Evolutionary conservation across 441 rosid species (phyloP), one percentile per base, ranked within the genome.

Genomic region (Hura crepitans): DNA sequence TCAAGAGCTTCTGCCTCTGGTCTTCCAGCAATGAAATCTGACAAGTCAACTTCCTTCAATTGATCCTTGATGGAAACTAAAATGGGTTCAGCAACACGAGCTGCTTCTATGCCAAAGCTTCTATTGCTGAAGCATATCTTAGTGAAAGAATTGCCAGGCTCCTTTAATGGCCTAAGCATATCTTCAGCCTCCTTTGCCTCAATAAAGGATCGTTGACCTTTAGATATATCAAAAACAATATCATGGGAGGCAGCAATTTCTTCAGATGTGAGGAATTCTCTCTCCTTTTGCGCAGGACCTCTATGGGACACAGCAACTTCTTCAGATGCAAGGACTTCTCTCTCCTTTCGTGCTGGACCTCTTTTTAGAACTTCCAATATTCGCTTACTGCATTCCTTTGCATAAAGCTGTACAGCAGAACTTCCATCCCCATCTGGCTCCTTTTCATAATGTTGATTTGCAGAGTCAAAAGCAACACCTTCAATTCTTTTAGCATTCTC

Each of bases 361-460:
- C 81, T 85, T 80, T 91, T 93, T 20, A 93, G 91, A 47, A 80
- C 87, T 75, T 93, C 93, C 82, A 91, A 75, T 73, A 94, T 83
- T 57, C 77, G 85, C 78, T 89, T 94, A 75, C 97, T 94, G 69
- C 96, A 90, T 75, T 94, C 91, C 79, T 80, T 92, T 60, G 98
- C 97, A 81, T 94, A 94, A 68, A 90, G 87, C 85, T 92, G 98
- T 12, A 92, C 94, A 31, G 98, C 96, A 43, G 92, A 87, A 71
- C 96, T 79, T 56, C 98, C 97, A 75, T 92, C 98, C 72, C 97
- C 97, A 70, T 94, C 97, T 56, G 97, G 97, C 78, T 94, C 94
- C 60, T 84, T 85, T 66, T 88, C 98, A 75, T 84, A 90, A 72
- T 86, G 93, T 67, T 78, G 86, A 72, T 80, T 80, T 5, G 97